Base-by-base conservation (phyloP, 2,329 filamentous ascomycete species). In the Aspergillus ustus region DNA sequence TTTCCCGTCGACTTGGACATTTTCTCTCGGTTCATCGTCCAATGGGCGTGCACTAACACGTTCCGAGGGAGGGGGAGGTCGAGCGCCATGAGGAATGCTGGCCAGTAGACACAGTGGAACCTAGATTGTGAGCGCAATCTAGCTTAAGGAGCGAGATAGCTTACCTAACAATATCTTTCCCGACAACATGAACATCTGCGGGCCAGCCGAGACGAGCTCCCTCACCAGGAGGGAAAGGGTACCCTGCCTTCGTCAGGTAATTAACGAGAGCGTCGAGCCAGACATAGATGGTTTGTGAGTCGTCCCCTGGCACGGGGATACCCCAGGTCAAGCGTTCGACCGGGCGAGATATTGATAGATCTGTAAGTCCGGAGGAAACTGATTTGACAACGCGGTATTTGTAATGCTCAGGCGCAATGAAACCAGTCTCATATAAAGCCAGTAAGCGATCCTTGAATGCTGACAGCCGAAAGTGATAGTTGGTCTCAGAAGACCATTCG, bases 71-170 rank as follows among this genome's bases (percentile, higher is more conserved):
- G 81, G 1, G 92, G 90, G 4, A 98, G 82, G 55, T 89, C 88
- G 15, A 97, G 82, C 1, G 95, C 94, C 84, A 99, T 90, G 17
- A 99, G 87, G 69, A 99, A 90, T 3, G 95, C 95, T 0, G 95
- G 95, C 95, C 96, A 99, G 82, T 99, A 99, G 52, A 99, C 89
- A 76, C 92, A 94, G 75, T 99, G 96, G 77, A 99, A 99, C 19
- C 83, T 82, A 59, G 6, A 37, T 25, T 22, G 60, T 52, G 56
- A 59, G 43, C 49, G 20, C 22, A 22, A 9, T 44, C 28, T 28
- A 31, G 13, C 19, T 49, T 56, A 37, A 22, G 53, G 13, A 28
- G 50, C 25, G 51, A 34, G 31, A 49, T 58, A 52, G 45, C 58
- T 63, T 70, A 81, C 77, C 93, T 90, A 60, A 96, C 83, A 67